Conservation (phyloP, 78 protist species). For the Polysphondylium violaceum region DNA sequence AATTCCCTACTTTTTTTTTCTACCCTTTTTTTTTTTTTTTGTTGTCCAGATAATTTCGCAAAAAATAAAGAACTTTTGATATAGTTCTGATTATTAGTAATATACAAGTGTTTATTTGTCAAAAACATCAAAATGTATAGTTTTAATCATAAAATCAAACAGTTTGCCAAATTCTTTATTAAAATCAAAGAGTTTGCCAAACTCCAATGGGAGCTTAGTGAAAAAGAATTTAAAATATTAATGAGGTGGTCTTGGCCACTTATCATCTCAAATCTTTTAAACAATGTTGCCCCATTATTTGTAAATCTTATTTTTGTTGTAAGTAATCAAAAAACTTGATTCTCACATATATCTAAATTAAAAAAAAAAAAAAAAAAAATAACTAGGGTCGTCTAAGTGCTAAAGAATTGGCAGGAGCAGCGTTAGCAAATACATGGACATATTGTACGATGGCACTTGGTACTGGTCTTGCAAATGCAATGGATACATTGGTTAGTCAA, state of each 20-base stretch:
- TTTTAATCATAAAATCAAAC: no score
- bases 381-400: conserved; percentile 11
- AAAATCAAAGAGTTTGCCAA: no score
- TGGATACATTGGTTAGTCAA: conserved; percentile 62
- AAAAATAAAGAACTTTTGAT: no score
- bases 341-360: not conserved
- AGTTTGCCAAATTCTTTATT: no score
- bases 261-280: conserved; percentile 50
- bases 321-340: not conserved
- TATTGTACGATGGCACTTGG: conserved; percentile 51
- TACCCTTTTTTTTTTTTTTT: no score
- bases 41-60: no score
- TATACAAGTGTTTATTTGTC: no score
- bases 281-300: conserved; percentile 63
- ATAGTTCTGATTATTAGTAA: no score
- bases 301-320: conserved; percentile 76
- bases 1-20: no score
- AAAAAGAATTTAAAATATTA: conserved; percentile 41
- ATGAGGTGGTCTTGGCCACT: conserved; percentile 49
- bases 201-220: not conserved
- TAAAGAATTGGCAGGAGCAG: conserved; percentile 57
- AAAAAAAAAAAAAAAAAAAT: not conserved
- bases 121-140: no score
- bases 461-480: conserved; percentile 53
- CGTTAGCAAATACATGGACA: conserved; percentile 77